Percentiles rank a stretch among this genome's conserved stretches.
Evolutionary conservation across 2,329 filamentous ascomycete species (phyloP).

Genomic region (Cladosporium sp.): DNA sequence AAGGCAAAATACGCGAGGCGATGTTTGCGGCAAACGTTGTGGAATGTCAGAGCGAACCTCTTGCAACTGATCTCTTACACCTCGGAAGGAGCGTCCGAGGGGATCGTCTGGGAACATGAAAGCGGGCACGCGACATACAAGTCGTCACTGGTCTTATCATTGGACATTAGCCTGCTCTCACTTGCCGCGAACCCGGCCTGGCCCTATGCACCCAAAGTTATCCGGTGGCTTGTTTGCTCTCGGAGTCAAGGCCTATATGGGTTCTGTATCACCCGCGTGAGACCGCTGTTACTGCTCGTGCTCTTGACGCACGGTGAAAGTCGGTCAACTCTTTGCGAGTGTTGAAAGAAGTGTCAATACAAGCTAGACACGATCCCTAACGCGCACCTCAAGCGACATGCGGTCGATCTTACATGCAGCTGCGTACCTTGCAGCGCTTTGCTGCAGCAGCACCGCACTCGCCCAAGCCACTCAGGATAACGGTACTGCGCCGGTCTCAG

Average conservation of each 20-base stretch:
- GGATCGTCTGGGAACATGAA: not conserved
- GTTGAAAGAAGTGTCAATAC: not conserved
- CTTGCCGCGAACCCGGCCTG: not conserved
- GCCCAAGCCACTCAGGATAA: constrained; percentile 9
- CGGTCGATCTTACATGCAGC: not conserved
- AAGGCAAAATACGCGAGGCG: not conserved
- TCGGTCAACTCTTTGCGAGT: not conserved
- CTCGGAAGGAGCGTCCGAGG: not conserved
- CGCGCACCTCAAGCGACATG: not conserved
- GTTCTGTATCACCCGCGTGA: not conserved
- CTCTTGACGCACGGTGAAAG: not conserved
- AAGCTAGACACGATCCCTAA: not conserved
- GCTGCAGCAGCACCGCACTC: not conserved
- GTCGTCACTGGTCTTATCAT: not conserved
- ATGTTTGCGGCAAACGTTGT: not conserved
- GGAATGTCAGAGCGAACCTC: not conserved
- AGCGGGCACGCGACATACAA: not conserved
- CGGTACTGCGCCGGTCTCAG: not conserved
- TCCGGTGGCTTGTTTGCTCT: not conserved
- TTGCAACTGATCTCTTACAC: not conserved
- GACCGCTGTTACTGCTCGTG: not conserved
- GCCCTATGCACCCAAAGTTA: not conserved
- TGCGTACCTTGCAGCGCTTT: not conserved
- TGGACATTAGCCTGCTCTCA: no score
- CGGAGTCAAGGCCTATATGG: not conserved